Percentiles rank a stretch among this genome's conserved stretches.
Evolutionary conservation across 306 rosid species (phyloP).

Genomic region (Glycine latifolia): DNA sequence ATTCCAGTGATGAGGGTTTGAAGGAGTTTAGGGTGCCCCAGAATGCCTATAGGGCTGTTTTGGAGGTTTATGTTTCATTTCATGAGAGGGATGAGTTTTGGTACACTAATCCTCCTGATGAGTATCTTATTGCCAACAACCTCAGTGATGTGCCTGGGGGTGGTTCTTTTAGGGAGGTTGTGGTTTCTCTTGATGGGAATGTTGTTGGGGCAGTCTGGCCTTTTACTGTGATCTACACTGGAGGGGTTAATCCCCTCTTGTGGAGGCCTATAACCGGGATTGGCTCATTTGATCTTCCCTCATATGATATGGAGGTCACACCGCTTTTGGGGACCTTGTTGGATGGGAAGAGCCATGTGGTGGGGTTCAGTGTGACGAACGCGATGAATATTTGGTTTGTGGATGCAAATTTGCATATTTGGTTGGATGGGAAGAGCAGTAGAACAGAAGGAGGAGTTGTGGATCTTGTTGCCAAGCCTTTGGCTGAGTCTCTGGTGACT

Average conservation of each 20-base stretch:
- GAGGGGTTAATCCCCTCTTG: constrained; percentile 89
- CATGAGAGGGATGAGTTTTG: constrained; percentile 95
- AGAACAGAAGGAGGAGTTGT: constrained; percentile 67
- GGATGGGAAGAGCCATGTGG: constrained; percentile 69
- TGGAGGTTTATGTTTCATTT: constrained; percentile 90
- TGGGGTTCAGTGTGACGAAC: constrained; percentile 80
- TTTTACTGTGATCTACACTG: constrained; percentile 87
- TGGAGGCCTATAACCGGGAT: constrained; percentile 95
- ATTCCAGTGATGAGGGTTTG: constrained; percentile 55
- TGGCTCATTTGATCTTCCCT: constrained; percentile 87
- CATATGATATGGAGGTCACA: constrained; percentile 88
- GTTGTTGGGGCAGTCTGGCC: constrained; percentile 87
- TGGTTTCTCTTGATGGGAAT: constrained; percentile 67
- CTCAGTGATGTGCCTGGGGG: constrained; percentile 66
- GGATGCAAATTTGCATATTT: constrained; percentile 89
- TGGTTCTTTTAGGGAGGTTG: constrained; percentile 93
- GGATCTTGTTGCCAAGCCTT: constrained; percentile 55
- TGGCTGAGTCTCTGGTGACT: constrained; percentile 52
- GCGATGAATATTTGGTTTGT: constrained; percentile 90
- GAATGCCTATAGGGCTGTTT: constrained; percentile 83
- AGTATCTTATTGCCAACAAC: constrained; percentile 69
- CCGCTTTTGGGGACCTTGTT: constrained; percentile 73
- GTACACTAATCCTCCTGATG: constrained; percentile 74
- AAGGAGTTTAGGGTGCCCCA: constrained; percentile 72
- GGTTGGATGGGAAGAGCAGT: constrained; percentile 73